Evolutionary conservation across 169 alveolate genomes (phyloP).

Genomic region (Plasmodium sp.): DNA sequence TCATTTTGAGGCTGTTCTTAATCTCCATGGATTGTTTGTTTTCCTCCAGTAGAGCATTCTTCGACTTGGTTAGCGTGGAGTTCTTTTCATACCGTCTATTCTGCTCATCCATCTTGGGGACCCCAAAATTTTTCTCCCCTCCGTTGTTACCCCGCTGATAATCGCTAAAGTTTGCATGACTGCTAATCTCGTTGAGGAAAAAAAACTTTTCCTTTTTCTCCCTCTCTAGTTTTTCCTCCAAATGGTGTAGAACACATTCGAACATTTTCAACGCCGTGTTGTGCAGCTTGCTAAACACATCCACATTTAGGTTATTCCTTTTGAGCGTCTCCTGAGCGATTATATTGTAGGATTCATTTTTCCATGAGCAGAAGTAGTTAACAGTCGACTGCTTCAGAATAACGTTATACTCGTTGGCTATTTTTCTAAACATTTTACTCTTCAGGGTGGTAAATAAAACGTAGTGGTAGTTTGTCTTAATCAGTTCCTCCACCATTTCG

Average conservation of each 20-base stretch:
- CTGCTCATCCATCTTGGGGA: neutral
- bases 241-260: slow-evolving; percentile 12
- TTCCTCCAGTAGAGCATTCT: slow-evolving; percentile 9
- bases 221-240: slow-evolving; percentile 18
- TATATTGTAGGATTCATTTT: slow-evolving; percentile 51
- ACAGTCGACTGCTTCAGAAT: slow-evolving; percentile 68
- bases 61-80: slow-evolving; percentile 10
- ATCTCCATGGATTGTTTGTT: slow-evolving; percentile 30
- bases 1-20: slow-evolving; percentile 50
- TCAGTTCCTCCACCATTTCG: slow-evolving; percentile 55
- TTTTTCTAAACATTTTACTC: slow-evolving; percentile 59
- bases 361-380: slow-evolving; percentile 66
- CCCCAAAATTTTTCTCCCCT: slow-evolving; percentile 1
- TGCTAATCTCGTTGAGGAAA: slow-evolving; percentile 31
- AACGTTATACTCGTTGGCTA: slow-evolving; percentile 47
- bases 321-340: slow-evolving; percentile 55
- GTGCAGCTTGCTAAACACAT: slow-evolving; percentile 54
- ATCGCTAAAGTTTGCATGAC: slow-evolving; percentile 3
- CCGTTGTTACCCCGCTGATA: slow-evolving; percentile 4
- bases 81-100: neutral
- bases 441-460: slow-evolving; percentile 58
- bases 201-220: slow-evolving; percentile 3
- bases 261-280: slow-evolving; percentile 33
- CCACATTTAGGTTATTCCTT: slow-evolving; percentile 31
- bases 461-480: slow-evolving; percentile 67